phyloP scores from a whole-genome alignment of 2,329 filamentous ascomycete genomes.

The Pseudogymnoascus sp. region DNA sequence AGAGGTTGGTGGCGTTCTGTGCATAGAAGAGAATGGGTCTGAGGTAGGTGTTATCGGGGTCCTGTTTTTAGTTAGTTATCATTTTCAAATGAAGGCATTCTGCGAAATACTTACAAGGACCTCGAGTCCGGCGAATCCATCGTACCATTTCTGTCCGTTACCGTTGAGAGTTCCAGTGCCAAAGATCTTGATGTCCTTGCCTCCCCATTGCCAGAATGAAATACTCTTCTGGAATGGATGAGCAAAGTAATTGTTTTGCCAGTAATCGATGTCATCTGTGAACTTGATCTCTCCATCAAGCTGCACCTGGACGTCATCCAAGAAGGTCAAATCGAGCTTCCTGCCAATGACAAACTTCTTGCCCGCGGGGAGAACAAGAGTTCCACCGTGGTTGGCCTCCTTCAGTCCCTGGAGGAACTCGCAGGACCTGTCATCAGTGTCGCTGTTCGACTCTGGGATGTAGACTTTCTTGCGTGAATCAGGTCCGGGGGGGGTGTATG shows the following conservation, averaged over 20 bases:
- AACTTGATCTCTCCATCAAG: slow-evolving; percentile 49
- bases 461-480: slow-evolving; percentile 36
- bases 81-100: neutral
- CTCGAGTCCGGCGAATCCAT: slow-evolving; percentile 29
- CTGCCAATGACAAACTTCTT: slow-evolving; percentile 51
- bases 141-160: slow-evolving; percentile 21
- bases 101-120: slow-evolving; percentile 31
- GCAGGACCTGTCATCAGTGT: slow-evolving; percentile 47
- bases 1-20: slow-evolving; percentile 51
- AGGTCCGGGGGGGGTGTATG: slow-evolving; percentile 25
- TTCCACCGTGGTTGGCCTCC: slow-evolving; percentile 50
- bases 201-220: slow-evolving; percentile 58
- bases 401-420: slow-evolving; percentile 47
- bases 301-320: slow-evolving; percentile 49
- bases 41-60: slow-evolving; percentile 47
- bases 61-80: slow-evolving; percentile 21
- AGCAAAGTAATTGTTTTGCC: slow-evolving; percentile 39
- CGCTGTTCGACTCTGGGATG: slow-evolving; percentile 44
- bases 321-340: slow-evolving; percentile 49
- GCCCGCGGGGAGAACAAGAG: slow-evolving; percentile 32
- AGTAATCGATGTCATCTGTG: slow-evolving; percentile 32
- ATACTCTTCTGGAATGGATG: slow-evolving; percentile 46
- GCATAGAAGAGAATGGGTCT: slow-evolving; percentile 54
- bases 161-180: slow-evolving; percentile 37
- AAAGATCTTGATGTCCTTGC: slow-evolving; percentile 51